Percentiles rank a stretch among this genome's conserved stretches.
Conservation (phyloP, 331 rosid species). For the Rosa hybrid region DNA sequence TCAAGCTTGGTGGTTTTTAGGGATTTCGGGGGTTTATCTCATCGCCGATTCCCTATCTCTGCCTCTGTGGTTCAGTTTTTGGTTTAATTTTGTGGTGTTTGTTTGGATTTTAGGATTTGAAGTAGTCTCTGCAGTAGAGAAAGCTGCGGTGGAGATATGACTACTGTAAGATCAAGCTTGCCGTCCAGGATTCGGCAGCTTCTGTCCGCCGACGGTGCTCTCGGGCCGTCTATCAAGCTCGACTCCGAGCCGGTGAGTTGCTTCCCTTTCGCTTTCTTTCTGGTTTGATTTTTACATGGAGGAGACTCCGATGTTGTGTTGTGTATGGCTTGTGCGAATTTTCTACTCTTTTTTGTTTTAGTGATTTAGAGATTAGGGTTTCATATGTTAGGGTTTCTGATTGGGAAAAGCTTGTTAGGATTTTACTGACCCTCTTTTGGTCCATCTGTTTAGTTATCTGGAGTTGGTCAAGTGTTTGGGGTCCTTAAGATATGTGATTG, state of each 20-base stretch:
- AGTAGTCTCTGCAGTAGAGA: constrained; percentile 56
- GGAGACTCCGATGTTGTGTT: not conserved
- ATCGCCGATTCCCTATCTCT: constrained; percentile 24
- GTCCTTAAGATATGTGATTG: not conserved
- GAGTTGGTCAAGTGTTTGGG: not conserved
- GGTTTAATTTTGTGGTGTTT: not conserved
- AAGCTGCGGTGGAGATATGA: constrained; percentile 71
- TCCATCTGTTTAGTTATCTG: not conserved
- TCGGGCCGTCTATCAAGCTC: constrained; percentile 81
- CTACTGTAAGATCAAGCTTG: constrained; percentile 86
- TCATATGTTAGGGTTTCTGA: constrained; percentile 21
- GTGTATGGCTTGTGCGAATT: not conserved
- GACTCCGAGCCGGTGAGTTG: constrained; percentile 89
- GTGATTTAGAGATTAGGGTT: constrained; percentile 23
- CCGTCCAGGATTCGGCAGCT: constrained; percentile 97
- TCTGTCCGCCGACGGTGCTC: constrained; percentile 75
- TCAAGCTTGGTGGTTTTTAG: not conserved
- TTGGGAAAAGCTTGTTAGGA: constrained; percentile 10
- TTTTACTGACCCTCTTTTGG: not conserved
- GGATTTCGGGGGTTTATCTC: constrained; percentile 22
- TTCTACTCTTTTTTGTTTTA: not conserved
- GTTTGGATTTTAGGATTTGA: constrained; percentile 14
- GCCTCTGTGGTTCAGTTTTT: constrained; percentile 1
- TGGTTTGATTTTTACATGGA: not conserved
- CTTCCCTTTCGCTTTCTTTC: not conserved